Base-by-base conservation (phyloP, 1,284 basidiomycete species). In the Sanghuangporus baumii region DNA sequence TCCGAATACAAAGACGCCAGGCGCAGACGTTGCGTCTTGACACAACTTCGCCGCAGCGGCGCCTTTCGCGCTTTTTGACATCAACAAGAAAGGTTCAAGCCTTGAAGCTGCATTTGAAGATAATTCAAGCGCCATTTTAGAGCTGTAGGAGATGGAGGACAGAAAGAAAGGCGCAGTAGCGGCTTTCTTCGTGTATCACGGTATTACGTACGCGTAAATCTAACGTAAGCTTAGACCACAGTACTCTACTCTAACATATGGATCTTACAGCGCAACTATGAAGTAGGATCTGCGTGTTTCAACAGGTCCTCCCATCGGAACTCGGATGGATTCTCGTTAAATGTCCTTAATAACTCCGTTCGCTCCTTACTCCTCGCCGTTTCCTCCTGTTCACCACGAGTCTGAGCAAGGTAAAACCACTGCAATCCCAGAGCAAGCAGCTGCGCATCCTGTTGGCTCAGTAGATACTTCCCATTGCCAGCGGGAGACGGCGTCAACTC, bases 41-140 rank as follows among this genome's bases (percentile, higher is more conserved):
- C 96, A 78, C 62, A 97, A 83, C 71, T 95, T 94, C 8, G 93
- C 94, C 0, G 94, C 94, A 0, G 90, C 93, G 0, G 93, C 93
- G 1, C 96, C 96, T 70, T 92, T 94, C 1, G 91, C 86, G 0
- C 90, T 90, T 71, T 95, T 94, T 3, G 89, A 91, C 75, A 98
- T 90, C 62, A 98, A 82, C 37, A 97, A 73, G 73, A 91, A 96
- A 0, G 94, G 92, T 75, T 97, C 93, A 6, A 96, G 79, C 68
- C 87, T 90, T 12, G 83, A 76, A 5, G 81, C 72, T 62, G 83
- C 83, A 69, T 82, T 81, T 16, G 78, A 71, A 63, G 81, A 81
- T 3, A 84, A 70, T 61, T 86, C 84, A 81, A 86, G 51, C n/a
- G 64, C 31, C 64, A 65, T 65, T n/a, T 26, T 56, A 2, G 37